phyloP scores from a whole-genome alignment of 2,329 filamentous ascomycete genomes.

The Malbranchea cinnamomea region DNA sequence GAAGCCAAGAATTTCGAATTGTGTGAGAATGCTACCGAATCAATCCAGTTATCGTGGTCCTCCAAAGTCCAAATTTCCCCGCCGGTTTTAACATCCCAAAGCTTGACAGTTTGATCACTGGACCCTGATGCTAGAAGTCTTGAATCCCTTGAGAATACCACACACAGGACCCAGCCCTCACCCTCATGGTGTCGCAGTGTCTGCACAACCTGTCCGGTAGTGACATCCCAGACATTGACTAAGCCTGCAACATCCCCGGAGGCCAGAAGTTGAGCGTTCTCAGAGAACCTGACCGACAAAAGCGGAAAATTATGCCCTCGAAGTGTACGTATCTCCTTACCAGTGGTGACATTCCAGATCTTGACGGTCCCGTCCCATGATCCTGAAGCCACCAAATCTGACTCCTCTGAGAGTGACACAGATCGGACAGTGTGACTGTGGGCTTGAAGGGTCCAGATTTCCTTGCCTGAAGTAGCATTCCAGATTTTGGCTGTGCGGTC shows the following conservation, averaged over 20 bases:
- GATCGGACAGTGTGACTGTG: slow-evolving; percentile 8
- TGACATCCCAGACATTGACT: not conserved
- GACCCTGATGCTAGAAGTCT: not conserved
- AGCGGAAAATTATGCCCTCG: not conserved
- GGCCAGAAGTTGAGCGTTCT: too few species aligned
- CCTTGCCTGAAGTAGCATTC: not conserved
- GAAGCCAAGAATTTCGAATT: slow-evolving; percentile 1
- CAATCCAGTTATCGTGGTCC: slow-evolving; percentile 10
- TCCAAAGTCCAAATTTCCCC: slow-evolving; percentile 7
- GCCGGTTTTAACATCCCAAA: not conserved
- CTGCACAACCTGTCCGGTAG: not conserved
- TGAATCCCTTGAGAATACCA: not conserved
- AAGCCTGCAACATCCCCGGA: too few species aligned
- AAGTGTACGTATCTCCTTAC: not conserved
- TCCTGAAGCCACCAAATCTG: not conserved
- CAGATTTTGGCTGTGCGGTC: not conserved
- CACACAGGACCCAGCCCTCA: too few species aligned
- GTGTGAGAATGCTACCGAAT: slow-evolving; percentile 2
- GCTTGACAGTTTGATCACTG: not conserved
- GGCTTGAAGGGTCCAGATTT: slow-evolving; percentile 9
- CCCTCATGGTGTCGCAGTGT: too few species aligned
- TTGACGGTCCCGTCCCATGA: slow-evolving; percentile 10
- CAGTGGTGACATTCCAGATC: slow-evolving; percentile 12
- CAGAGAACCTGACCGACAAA: slow-evolving; percentile 2
- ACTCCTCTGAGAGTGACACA: slow-evolving; percentile 4